Conservation (phyloP, 1,139 yeast genomes). For the Scheffersomyces segobiensis region DNA sequence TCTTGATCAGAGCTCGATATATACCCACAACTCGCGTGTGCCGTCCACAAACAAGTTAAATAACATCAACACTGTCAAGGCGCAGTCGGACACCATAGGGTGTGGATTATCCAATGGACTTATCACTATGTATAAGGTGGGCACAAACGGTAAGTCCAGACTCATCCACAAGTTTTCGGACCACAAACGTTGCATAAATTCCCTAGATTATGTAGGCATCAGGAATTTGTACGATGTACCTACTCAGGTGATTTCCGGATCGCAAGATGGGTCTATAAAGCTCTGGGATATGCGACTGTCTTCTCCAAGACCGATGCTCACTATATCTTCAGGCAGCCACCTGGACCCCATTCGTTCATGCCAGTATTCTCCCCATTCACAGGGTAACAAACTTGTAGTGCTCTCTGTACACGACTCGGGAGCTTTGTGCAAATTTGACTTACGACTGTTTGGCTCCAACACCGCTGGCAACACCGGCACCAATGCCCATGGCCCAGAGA, state of each 20-base stretch:
- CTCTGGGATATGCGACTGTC: constrained; percentile 82
- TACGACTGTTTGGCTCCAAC: constrained; percentile 41
- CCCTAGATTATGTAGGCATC: constrained; percentile 58
- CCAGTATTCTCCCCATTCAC: constrained; percentile 56
- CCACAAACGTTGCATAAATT: constrained; percentile 79
- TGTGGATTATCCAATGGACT: constrained; percentile 46
- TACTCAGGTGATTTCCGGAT: constrained; percentile 71
- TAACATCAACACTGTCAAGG: constrained; percentile 43
- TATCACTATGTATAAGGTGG: constrained; percentile 34
- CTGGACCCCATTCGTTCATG: constrained; percentile 67
- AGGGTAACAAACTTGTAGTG: constrained; percentile 33
- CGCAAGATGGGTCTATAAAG: constrained; percentile 87
- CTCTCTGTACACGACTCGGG: constrained; percentile 87
- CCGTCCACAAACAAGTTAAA: constrained; percentile 36
- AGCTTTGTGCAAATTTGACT: constrained; percentile 79
- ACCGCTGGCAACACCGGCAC: constrained; percentile 19
- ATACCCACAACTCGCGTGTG: constrained; percentile 34
- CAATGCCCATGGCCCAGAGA: constrained; percentile 50
- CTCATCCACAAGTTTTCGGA: constrained; percentile 55
- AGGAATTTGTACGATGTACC: constrained; percentile 47
- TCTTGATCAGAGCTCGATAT: constrained; percentile 49
- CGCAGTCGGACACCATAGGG: constrained; percentile 36
- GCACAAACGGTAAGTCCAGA: constrained; percentile 39
- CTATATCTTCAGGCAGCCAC: constrained; percentile 48
- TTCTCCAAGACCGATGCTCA: constrained; percentile 42